Base-by-base conservation (phyloP, 2,329 filamentous ascomycete genomes). In the Falciphora oryzae region DNA sequence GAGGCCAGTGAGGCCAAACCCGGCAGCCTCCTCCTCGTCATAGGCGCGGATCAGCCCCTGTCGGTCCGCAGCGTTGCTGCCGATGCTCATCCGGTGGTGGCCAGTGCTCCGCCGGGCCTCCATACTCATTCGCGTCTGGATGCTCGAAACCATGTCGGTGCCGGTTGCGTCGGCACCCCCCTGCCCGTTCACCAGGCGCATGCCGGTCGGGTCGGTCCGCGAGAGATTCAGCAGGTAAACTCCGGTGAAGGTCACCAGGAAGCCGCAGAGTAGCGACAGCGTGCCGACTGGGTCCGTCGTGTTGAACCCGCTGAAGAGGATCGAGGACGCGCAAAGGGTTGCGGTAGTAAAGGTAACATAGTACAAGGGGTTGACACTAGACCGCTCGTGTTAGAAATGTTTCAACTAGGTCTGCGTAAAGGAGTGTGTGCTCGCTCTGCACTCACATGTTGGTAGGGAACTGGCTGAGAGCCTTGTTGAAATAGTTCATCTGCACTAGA, bases 401-500 rank as follows among this genome's bases (percentile, higher is more conserved):
- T 28, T 44, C 32, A 28, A 13, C 31, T 6, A 50, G 13, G 31
- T 14, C 4, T n/a, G 44, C 57, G 22, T 18, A 4, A 27, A n/a
- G 35, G n/a, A 25, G 44, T 22, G 16, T 2, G 57, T 44, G n/a
- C 22, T 27, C 11, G 25, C 14, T 57, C 44, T 35, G 59, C 29
- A 81, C 91, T 75, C 84, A 97, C 93, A 99, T 96, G 71, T 96
- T 97, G 38, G 95, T 97, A 35, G 92, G 94, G 78, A 98, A 99
- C 73, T 96, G 93, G 76, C 92, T 96, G 66, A 99, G 81, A 10
- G 95, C 95, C 78, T 99, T 99, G 83, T 99, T 99, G 79, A 99
- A 97, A 78, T 99, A 99, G 78, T 99, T 99, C 95, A 99, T 98
- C 82, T 99, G 95, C 11, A 93, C 97, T 70, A 99, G 77, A 74